Base-by-base conservation (phyloP, 805 yeast species). In the Komagataella pseudopastoris region DNA sequence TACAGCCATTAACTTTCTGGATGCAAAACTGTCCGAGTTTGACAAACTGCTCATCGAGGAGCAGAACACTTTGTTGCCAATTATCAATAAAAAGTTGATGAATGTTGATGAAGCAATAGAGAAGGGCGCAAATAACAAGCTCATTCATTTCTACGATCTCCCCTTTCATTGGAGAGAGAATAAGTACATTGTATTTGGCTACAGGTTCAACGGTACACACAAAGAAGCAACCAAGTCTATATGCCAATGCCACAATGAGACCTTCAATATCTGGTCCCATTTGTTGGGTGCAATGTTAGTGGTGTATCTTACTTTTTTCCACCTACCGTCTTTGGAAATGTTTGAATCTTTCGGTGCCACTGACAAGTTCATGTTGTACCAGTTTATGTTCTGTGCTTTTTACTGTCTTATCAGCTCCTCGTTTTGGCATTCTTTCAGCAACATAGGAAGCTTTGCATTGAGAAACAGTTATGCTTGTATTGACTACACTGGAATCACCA, bases 151-250 rank as follows among this genome's bases (percentile, higher is more conserved):
- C 64, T 88, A 86, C 61, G 95, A 91, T 64, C 71, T 91, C 46
- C 99, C 99, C 2, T 78, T 83, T 57, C 88, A 85, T 49, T 91
- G 96, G 96, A 77, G 95, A 60, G 97, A 90, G 66, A 91, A 93
- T 67, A 81, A 88, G 53, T 89, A 77, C 64, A 87, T 93, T 53
- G 71, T 85, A 18, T 70, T 78, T 51, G 98, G 98, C 2, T 93
- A 91, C 68, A 71, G 97, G 54, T 93, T 91, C 67, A 81, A 84
- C 55, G 69, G 77, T 52, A 74, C 77, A 45, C 89, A 84, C 61
- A 30, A 60, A 6, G 74, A 76, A 51, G 84, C 93, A 56, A 50
- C 84, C 30, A 65, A 71, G 53, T 78, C 90, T 49, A 69, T 89
- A 16, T 75, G 80, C 61, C 63, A 71, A 49, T 56, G 75, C 63